Evolutionary conservation across 345 rosid genomes (phyloP).

Genomic region (Boechera retrofracta): DNA sequence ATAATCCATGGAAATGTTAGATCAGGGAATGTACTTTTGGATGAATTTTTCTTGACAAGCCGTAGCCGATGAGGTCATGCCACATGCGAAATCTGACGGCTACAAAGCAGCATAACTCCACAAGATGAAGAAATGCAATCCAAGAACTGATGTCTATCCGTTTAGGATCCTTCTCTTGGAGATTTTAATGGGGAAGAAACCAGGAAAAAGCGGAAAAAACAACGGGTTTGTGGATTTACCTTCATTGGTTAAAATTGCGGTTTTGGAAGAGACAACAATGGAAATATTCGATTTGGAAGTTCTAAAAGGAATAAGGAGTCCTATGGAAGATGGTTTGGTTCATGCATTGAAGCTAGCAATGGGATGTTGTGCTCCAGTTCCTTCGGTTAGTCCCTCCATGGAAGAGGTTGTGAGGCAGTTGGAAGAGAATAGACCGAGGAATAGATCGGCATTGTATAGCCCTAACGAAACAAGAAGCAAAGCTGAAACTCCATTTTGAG

Average conservation of each 20-base stretch:
- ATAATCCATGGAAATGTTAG: no score
- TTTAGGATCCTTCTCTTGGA: constrained; percentile 77
- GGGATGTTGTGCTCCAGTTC: constrained; percentile 85
- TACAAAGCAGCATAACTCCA: constrained; percentile 86
- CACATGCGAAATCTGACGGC: constrained; percentile 51
- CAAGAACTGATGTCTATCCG: constrained; percentile 81
- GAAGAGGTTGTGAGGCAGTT: constrained; percentile 71
- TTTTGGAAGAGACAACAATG: constrained; percentile 80
- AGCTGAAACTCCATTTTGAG: neutral
- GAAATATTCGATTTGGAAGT: constrained; percentile 78
- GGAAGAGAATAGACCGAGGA: constrained; percentile 79
- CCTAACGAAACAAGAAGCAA: constrained; percentile 40
- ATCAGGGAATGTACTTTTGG: no score
- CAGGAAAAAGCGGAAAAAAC: constrained; percentile 63
- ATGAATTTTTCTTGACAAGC: no score
- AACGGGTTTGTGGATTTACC: constrained; percentile 65
- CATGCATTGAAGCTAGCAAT: constrained; percentile 85
- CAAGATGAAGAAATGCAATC: constrained; percentile 77
- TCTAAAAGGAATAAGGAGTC: constrained; percentile 73
- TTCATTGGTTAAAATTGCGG: constrained; percentile 77
- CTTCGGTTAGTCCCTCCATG: constrained; percentile 71
- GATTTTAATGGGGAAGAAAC: constrained; percentile 79
- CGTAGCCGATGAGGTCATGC: constrained; percentile 67
- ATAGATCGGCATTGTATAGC: constrained; percentile 79
- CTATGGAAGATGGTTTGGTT: constrained; percentile 84